Evolutionary conservation across 2,329 filamentous ascomycete genomes (phyloP), one percentile per base, ranked within the genome.

Genomic region (Colletotrichum melonis): DNA sequence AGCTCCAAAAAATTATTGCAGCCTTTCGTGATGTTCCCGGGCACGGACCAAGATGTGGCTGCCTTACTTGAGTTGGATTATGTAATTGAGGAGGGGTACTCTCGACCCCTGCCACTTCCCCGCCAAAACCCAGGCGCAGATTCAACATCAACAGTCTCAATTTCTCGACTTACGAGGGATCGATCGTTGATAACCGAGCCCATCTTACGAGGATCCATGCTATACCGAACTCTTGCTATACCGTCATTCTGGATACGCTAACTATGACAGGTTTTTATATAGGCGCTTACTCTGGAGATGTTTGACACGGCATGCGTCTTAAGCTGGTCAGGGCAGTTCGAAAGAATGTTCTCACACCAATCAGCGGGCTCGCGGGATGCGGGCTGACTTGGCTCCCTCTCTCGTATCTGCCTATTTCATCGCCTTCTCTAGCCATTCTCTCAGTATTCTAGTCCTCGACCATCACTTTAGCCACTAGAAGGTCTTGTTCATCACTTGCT

Each of bases 1-100:
- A 86, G 84, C 85, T 86, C 83, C 84, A 84, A 85, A 87, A 87
- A 86, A 86, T 83, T 86, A 82, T 83, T 84, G 84, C 81, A 84
- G 85, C 84, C 84, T 86, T 81, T 80, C 73, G 72, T 74, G 72
- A 74, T 74, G 72, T 63, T 46, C 63, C 54, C 26, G 60, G 64
- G 76, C 76, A 77, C 76, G 74, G 76, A 63, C 76, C 76, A 77
- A 11, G 12, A 5, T 32, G 38, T 63, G 62, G 59, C 63, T 59
- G 71, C 71, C 71, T 73, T 73, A 71, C 67, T 24, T 70, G 2
- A 71, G 26, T 0, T 35, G n/a, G 69, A 58, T 75, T 75, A 75
- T 74, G 73, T 72, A 75, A 72, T 68, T 59, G 4, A 73, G 59
- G 70, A 74, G 73, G 73, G 69, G 73, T 71, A 73, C 22, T 63